Base-by-base conservation (phyloP, 2,329 filamentous ascomycete genomes). In the Emmonsiellopsis sp. region DNA sequence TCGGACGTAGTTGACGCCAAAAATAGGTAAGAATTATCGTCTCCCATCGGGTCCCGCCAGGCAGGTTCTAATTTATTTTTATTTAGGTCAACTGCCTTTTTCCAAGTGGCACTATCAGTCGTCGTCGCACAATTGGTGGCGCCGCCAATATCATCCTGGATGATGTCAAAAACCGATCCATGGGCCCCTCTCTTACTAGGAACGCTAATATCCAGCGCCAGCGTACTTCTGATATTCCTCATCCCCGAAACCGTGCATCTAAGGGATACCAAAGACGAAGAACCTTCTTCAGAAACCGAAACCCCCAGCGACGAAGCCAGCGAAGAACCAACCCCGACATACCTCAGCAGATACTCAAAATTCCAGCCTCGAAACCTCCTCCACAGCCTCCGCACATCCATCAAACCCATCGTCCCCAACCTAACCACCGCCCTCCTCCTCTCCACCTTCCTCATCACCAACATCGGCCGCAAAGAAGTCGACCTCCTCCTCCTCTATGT, bases 401-500 rank as follows among this genome's bases (percentile, higher is more conserved):
- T 7, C 43, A 62, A 67, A 4, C 68, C 74, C 46, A 63, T 68
- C 3, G 66, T 75, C 43, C 58, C 71, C 48, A 66, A 68, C 46
- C 70, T 66, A 37, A 70, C 71, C 43, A 63, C 72, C 14, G 64
- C 71, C 1, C 62, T 77, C 31, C 68, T 74, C 3, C 61, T 77
- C 7, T 69, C 73, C 9, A 70, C 73, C 0, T 77, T 77, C 54
- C 58, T 78, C 21, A 71, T 75, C 11, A 75, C 73, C 57, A 68
- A 73, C n/a, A 63, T 78, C 6, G 74, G 73, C 49, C 68, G 74
- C 31, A 74, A 75, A 47, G 71, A 73, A 8, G 64, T 74, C 13
- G 72, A 69, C 56, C 68, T 78, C 51, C 60, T 78, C 11, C 67
- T 77, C n/a, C 74, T 76, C 54, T 79, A 79, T 58, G 73, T 77